Base-by-base conservation (phyloP, 78 protist genomes). In the Dictyostelium firmibasis region DNA sequence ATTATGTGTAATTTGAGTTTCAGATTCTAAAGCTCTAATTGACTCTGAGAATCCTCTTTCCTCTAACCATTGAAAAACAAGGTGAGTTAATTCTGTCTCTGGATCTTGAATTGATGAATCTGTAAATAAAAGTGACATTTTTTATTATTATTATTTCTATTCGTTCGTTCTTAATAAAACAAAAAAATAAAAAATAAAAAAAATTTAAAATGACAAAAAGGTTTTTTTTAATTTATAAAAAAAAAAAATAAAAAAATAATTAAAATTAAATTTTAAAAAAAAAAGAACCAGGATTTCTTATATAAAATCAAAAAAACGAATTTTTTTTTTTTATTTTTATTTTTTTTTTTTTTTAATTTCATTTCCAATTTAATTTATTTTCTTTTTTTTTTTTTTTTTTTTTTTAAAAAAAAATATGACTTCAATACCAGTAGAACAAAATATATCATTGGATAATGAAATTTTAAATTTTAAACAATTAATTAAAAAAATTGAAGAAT, bases 1-100 rank as follows among this genome's bases (percentile, higher is more conserved):
- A 69, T 78, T 78, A 47, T 89, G 83, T 10, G 14, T 60, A 10
- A 38, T 38, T 16, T 57, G 86, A 67, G 64, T 35, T 9, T 89
- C 79, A 4, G 16, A 11, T 69, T 89, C 83, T 29, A 89, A 57
- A 8, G 83, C 4, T 38, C 23, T 29, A 14, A 89, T 64, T 16
- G 94, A 29, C 7, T 89, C 62, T n/a, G 35, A 10, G 47, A 67
- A 81, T 38, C 94, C 94, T 53, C 77, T 79, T 81, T 89, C 94
- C 4, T 78, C 67, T 20, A 89, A 50, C 94, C 94, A 89, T 69
- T 89, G 94, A 62, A 83, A 81, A 23, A 89, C 38, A 41, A 89
- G 36, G 18, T 57, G 64, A 11, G 88, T 70, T 16, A 89, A 29
- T 47, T 89, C 94, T 10, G 43, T 35, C 31, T 74, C 81, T 29